These are phyloP conservation scores for Leccinum pachyderme DNA, from an alignment of 1,284 basidiomycete species.

Conservation along the genomic window DNA sequence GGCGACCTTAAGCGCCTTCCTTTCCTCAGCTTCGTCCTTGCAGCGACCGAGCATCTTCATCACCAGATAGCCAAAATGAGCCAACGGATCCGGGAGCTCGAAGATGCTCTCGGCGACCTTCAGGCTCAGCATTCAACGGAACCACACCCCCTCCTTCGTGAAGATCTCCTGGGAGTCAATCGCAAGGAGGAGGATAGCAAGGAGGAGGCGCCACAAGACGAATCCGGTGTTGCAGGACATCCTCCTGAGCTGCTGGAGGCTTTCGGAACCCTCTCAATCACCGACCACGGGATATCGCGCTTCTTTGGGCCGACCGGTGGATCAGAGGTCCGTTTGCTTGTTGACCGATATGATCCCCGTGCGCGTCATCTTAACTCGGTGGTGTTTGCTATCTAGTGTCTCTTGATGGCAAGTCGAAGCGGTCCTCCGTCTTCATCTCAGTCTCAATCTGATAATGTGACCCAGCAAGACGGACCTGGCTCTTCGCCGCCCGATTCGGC, in stretches of 20 bases:
- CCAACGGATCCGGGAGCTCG: constrained; percentile 61
- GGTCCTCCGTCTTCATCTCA: constrained; percentile 15
- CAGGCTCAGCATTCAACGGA: constrained; percentile 52
- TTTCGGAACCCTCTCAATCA: constrained; percentile 62
- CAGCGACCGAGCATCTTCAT: constrained; percentile 73
- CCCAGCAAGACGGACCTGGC: constrained; percentile 14
- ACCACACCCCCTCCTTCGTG: constrained; percentile 62
- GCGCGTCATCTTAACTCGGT: background rate
- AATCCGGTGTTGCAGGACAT: constrained; percentile 23
- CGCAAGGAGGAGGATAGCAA: constrained; percentile 31
- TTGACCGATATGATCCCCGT: background rate
- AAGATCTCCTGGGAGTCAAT: constrained; percentile 48
- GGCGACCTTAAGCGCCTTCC: constrained; percentile 2
- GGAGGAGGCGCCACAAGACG: constrained; percentile 15
- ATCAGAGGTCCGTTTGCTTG: constrained; percentile 47
- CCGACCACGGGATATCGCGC: constrained; percentile 55
- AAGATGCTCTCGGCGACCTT: constrained; percentile 57
- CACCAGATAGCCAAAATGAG: constrained; percentile 59
- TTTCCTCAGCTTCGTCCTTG: constrained; percentile 56
- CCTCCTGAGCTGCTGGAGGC: constrained; percentile 46
- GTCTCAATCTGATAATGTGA: constrained; percentile 27
- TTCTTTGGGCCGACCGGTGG: constrained; percentile 68
- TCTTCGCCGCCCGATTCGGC: constrained; percentile 32
- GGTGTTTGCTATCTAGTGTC: constrained; percentile 20
- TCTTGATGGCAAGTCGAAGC: constrained; percentile 29